phyloP scores from a whole-genome alignment of 2,329 filamentous ascomycete species.

The Clarireedia sp. region DNA sequence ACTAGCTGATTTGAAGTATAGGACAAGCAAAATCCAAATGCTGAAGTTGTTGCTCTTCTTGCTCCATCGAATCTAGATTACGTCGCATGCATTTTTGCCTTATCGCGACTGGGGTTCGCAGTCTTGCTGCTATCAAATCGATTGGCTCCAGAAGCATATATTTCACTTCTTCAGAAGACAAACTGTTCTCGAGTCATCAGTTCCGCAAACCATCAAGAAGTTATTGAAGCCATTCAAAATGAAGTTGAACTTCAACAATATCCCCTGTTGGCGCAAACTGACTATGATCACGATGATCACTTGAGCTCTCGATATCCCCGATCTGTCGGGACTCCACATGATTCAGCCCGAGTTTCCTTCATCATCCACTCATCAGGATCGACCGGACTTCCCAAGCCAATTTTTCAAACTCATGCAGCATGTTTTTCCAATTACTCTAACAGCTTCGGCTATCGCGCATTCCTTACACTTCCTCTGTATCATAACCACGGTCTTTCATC shows the following conservation, averaged over 20 bases:
- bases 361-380: slow-evolving; percentile 38
- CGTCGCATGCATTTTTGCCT: slow-evolving; percentile 42
- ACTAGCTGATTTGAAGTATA: background rate
- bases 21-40: background rate
- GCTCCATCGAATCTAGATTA: slow-evolving; percentile 38
- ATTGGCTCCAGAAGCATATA: slow-evolving; percentile 42
- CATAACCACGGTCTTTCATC: slow-evolving; percentile 52
- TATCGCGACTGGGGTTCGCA: slow-evolving; percentile 45
- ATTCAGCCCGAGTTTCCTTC: slow-evolving; percentile 12
- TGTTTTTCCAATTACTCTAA: slow-evolving; percentile 29
- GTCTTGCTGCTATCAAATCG: slow-evolving; percentile 47
- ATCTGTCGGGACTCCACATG: slow-evolving; percentile 2
- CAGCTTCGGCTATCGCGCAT: slow-evolving; percentile 25
- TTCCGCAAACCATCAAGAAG: slow-evolving; percentile 9
- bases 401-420: slow-evolving; percentile 40
- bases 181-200: slow-evolving; percentile 12
- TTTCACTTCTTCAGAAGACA: slow-evolving; percentile 38
- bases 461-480: slow-evolving; percentile 50
- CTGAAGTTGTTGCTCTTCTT: slow-evolving; percentile 18
- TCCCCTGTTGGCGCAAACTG: slow-evolving; percentile 15
- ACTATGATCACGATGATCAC: slow-evolving; percentile 9
- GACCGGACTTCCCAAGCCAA: slow-evolving; percentile 52
- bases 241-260: slow-evolving; percentile 19
- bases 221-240: slow-evolving; percentile 10
- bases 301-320: slow-evolving; percentile 10